Conservation (phyloP, 108 stramenopile genomes). For the Nitzschia sp. region DNA sequence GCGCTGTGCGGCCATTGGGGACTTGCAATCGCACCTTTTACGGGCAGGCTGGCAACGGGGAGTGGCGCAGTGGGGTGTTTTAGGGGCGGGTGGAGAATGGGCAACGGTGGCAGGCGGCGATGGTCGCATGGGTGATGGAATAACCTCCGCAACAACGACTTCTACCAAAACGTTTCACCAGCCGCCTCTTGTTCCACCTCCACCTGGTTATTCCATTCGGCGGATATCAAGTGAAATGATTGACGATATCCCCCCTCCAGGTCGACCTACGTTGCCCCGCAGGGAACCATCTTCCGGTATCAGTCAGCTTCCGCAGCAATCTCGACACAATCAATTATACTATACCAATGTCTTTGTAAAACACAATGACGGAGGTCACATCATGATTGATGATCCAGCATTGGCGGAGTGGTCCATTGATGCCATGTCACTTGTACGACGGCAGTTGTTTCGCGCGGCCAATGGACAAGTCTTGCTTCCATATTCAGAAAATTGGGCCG, state of each 20-base stretch:
- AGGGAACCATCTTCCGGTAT: slow-evolving; percentile 12
- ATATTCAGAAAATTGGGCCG: slow-evolving; percentile 61
- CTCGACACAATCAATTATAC: slow-evolving; percentile 20
- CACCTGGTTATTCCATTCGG: not conserved
- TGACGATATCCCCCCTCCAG: not conserved
- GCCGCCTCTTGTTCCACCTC: slow-evolving; percentile 3
- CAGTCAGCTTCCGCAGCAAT: slow-evolving; percentile 15
- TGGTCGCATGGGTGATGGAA: slow-evolving; percentile 60
- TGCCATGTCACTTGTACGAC: slow-evolving; percentile 72
- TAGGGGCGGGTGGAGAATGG: slow-evolving; percentile 84
- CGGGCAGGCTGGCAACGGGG: slow-evolving; percentile 80
- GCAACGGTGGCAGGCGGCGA: slow-evolving; percentile 63
- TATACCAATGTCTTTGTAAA: slow-evolving; percentile 45
- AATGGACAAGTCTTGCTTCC: slow-evolving; percentile 59
- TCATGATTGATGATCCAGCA: slow-evolving; percentile 67
- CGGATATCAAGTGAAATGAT: slow-evolving; percentile 15
- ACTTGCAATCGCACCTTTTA: slow-evolving; percentile 78
- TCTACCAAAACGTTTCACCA: not conserved
- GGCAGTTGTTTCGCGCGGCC: slow-evolving; percentile 68
- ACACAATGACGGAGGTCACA: slow-evolving; percentile 55
- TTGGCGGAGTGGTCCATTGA: slow-evolving; percentile 84
- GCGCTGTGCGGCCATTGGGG: slow-evolving; percentile 77
- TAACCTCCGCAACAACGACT: not conserved
- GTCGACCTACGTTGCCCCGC: not conserved
- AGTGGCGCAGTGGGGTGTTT: slow-evolving; percentile 82